Evolutionary conservation across 352 stramenopile species (phyloP).

Genomic region (Pythium aristosporum): DNA sequence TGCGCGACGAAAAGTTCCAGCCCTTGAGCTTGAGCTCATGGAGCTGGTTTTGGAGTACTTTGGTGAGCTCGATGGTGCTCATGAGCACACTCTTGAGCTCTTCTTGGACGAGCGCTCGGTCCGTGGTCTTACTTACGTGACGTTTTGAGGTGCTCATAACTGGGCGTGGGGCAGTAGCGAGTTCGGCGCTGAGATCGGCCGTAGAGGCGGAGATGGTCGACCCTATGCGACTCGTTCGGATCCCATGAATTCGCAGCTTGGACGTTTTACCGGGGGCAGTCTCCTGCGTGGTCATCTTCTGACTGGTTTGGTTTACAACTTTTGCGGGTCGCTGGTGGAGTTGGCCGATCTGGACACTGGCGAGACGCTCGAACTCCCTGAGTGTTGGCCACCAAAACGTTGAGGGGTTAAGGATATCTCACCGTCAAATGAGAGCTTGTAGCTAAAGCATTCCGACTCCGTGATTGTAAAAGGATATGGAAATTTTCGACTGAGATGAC

Average conservation of each 20-base stretch:
- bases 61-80: constrained; percentile 67
- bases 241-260: constrained; percentile 27
- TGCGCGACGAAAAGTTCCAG: constrained; percentile 58
- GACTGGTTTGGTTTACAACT: neutral
- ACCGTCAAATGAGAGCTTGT: neutral
- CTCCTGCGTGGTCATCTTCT: neutral
- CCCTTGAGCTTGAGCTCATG: constrained; percentile 80
- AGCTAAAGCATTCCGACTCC: neutral
- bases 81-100: constrained; percentile 65
- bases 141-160: constrained; percentile 17
- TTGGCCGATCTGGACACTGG: constrained; percentile 61
- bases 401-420: constrained; percentile 40
- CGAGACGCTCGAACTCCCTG: constrained; percentile 71
- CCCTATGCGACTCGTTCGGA: constrained; percentile 24
- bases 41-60: constrained; percentile 70
- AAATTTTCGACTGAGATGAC: constrained; percentile 72
- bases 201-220: neutral
- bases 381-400: constrained; percentile 32
- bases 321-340: constrained; percentile 20
- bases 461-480: constrained; percentile 49
- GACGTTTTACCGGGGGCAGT: constrained; percentile 12
- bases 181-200: constrained; percentile 5
- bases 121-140: constrained; percentile 34
- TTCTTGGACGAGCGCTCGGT: constrained; percentile 64
- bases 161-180: neutral